Evolutionary conservation across 2,329 filamentous ascomycete species (phyloP).

Genomic region (Ophiostoma perfectum): DNA sequence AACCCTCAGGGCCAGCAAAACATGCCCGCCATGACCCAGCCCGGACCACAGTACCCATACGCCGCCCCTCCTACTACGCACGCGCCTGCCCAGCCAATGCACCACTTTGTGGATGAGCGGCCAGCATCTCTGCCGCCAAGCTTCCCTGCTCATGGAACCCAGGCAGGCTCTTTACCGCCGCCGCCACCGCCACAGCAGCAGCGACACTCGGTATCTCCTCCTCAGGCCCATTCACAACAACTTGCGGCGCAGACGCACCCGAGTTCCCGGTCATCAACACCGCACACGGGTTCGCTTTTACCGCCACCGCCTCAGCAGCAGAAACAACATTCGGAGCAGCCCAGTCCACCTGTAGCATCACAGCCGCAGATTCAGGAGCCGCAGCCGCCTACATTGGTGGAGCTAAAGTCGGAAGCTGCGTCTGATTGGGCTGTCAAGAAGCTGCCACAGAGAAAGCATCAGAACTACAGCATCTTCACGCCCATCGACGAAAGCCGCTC

Average conservation of each 20-base stretch:
- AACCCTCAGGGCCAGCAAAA: constrained; percentile 54
- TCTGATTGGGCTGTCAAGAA: constrained; percentile 46
- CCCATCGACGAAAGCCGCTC: constrained; percentile 92
- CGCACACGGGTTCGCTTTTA: constrained; percentile 33
- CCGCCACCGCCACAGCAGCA: constrained; percentile 41
- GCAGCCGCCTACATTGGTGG: constrained; percentile 47
- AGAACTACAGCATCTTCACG: constrained; percentile 91
- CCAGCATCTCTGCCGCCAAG: constrained; percentile 65
- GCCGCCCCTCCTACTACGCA: constrained; percentile 30
- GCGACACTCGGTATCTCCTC: constrained; percentile 53
- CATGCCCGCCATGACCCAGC: constrained; percentile 37
- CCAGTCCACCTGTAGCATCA: constrained; percentile 1
- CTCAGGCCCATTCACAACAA: constrained; percentile 52
- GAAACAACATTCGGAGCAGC: constrained; percentile 25
- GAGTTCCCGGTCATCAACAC: constrained; percentile 50
- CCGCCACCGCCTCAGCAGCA: constrained; percentile 45
- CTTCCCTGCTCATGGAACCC: constrained; percentile 53
- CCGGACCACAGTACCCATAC: constrained; percentile 38
- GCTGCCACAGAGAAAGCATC: constrained; percentile 70
- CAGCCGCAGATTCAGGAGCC: constrained; percentile 39
- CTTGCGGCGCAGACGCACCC: constrained; percentile 37
- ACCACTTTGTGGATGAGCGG: constrained; percentile 68
- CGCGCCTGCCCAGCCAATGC: constrained; percentile 46
- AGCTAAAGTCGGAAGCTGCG: constrained; percentile 17
- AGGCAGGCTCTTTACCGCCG: constrained; percentile 34